These are phyloP conservation scores for Neofusicoccum sp. DNA, from an alignment of 2,329 filamentous ascomycete species.

Conservation along the genomic window DNA sequence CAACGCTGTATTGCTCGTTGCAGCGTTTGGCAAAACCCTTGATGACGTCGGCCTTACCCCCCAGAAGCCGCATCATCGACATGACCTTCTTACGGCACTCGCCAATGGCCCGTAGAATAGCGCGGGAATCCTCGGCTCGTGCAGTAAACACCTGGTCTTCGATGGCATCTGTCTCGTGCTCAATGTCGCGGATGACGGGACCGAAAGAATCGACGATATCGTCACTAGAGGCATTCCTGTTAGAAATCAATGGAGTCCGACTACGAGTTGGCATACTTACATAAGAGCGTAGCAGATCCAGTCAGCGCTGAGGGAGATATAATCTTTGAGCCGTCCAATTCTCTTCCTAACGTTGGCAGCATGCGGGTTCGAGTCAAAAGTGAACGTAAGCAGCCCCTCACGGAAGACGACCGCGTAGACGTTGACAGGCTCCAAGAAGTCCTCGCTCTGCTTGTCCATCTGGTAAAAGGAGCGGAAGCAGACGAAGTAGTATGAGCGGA, in stretches of 20 bases:
- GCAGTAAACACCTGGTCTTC: slow-evolving; percentile 96
- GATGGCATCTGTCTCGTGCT: slow-evolving; percentile 86
- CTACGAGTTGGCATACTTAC: slow-evolving; percentile 53
- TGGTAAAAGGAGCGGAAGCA: slow-evolving; percentile 94
- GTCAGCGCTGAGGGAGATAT: slow-evolving; percentile 90
- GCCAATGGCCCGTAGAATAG: slow-evolving; percentile 85
- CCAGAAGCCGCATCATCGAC: slow-evolving; percentile 86
- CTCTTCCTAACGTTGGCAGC: slow-evolving; percentile 86
- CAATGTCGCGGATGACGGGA: slow-evolving; percentile 83
- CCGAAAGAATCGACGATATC: slow-evolving; percentile 97
- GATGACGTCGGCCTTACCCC: slow-evolving; percentile 97
- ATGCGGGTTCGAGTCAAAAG: slow-evolving; percentile 84
- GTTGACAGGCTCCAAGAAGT: slow-evolving; percentile 92
- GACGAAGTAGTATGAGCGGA: slow-evolving; percentile 97
- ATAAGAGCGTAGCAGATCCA: slow-evolving; percentile 99
- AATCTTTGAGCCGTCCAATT: slow-evolving; percentile 91
- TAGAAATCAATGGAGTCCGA: slow-evolving; percentile 10
- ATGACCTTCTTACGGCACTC: slow-evolving; percentile 93
- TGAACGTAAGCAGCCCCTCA: slow-evolving; percentile 93
- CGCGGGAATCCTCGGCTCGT: slow-evolving; percentile 84
- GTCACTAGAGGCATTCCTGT: slow-evolving; percentile 58
- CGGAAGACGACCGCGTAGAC: slow-evolving; percentile 97
- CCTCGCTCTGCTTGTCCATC: slow-evolving; percentile 73
- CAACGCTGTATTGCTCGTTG: slow-evolving; percentile 95
- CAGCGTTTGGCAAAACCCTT: slow-evolving; percentile 97